Percentiles rank a stretch among this genome's conserved stretches.
phyloP scores from a whole-genome alignment of 768 basidiomycete species.

The Mycena metata region DNA sequence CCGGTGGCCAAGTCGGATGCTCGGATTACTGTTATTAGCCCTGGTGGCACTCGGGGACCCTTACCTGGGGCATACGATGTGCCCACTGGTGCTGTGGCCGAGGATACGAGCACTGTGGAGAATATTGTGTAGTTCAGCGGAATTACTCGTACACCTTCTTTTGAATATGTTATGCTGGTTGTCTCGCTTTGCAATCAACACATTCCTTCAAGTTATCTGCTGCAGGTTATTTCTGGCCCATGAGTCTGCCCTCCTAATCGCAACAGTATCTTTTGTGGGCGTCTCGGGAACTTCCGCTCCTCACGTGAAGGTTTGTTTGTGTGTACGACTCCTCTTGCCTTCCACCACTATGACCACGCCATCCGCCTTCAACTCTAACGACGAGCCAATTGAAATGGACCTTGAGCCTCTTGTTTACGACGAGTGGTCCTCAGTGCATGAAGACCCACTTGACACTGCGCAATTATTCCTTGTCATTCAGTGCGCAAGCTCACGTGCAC shows the following conservation, averaged over 20 bases:
- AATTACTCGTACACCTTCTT: too few species aligned
- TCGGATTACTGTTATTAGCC: constrained; percentile 18
- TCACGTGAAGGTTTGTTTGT: too few species aligned
- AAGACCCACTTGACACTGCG: neutral
- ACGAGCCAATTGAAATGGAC: neutral
- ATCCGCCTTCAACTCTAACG: neutral
- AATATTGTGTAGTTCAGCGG: constrained; percentile 15
- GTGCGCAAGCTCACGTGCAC: neutral
- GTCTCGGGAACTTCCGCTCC: too few species aligned
- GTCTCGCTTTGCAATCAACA: too few species aligned
- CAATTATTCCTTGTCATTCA: neutral
- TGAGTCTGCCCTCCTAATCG: too few species aligned
- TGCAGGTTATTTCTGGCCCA: too few species aligned
- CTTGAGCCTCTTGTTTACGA: constrained; percentile 20
- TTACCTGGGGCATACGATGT: constrained; percentile 29
- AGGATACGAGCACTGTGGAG: constrained; percentile 26
- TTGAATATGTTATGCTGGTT: too few species aligned
- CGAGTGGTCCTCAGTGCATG: neutral
- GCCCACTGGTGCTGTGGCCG: constrained; percentile 27
- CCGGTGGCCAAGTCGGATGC: constrained; percentile 6
- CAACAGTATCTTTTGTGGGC: too few species aligned
- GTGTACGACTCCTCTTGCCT: too few species aligned
- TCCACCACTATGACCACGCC: too few species aligned
- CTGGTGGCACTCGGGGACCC: constrained; percentile 17
- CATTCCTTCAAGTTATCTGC: too few species aligned